Evolutionary conservation across 2,329 filamentous ascomycete species (phyloP).

Genomic region (Madurella mycetomatis): DNA sequence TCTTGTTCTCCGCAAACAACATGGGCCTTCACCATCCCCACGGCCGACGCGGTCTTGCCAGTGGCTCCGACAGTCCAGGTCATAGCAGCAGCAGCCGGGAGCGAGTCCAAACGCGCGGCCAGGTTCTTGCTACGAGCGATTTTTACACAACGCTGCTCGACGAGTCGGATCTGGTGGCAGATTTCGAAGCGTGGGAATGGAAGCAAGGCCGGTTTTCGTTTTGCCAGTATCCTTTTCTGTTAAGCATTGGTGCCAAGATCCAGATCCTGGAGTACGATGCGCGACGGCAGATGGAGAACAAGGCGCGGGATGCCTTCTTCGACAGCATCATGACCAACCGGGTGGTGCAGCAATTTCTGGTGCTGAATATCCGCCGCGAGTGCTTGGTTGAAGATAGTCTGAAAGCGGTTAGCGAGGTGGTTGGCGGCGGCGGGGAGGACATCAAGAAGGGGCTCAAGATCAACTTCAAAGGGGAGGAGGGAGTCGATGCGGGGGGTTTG

Average conservation of each 20-base stretch:
- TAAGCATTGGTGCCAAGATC: conserved; percentile 91
- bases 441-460: conserved; percentile 88
- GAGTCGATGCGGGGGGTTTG: conserved; percentile 82
- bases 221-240: conserved; percentile 86
- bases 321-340: conserved; percentile 76
- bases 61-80: conserved; percentile 26
- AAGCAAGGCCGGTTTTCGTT: conserved; percentile 73
- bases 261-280: conserved; percentile 86
- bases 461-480: conserved; percentile 82
- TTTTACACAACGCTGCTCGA: conserved; percentile 88
- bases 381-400: conserved; percentile 87
- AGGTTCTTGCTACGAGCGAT: conserved; percentile 71
- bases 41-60: conserved; percentile 29
- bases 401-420: conserved; percentile 76
- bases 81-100: conserved; percentile 36
- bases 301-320: conserved; percentile 85
- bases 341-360: conserved; percentile 70
- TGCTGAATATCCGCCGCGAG: conserved; percentile 73
- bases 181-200: conserved; percentile 85
- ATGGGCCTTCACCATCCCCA: conserved; percentile 28
- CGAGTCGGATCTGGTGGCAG: conserved; percentile 75
- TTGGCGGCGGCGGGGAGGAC: conserved; percentile 75
- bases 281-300: conserved; percentile 81
- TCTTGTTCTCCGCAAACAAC: conserved; percentile 80
- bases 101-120: conserved; percentile 50